Conservation (phyloP, 2,329 filamentous ascomycete genomes). For the Pyrenophora seminiperda region DNA sequence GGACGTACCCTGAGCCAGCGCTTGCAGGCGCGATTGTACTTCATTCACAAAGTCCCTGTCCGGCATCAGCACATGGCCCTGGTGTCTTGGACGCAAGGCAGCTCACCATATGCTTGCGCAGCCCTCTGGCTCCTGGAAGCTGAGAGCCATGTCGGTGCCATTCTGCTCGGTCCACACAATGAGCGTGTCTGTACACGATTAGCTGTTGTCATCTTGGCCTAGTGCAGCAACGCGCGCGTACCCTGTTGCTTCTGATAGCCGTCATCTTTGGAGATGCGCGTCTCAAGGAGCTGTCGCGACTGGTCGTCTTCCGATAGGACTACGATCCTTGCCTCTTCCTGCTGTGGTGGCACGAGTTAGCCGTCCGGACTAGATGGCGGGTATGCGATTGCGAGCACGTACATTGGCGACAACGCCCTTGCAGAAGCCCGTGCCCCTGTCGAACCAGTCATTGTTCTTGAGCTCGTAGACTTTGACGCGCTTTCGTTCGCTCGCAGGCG, state of each 20-base stretch:
- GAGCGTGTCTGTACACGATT: conserved; percentile 73
- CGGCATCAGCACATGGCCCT: conserved; percentile 21
- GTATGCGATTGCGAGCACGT: conserved; percentile 49
- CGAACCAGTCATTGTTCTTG: conserved; percentile 98
- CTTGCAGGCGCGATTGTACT: conserved; percentile 76
- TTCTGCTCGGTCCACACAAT: conserved; percentile 97
- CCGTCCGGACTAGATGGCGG: conserved; percentile 24
- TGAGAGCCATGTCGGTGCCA: conserved; percentile 94
- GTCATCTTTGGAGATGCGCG: conserved; percentile 89
- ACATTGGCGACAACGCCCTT: conserved; percentile 76
- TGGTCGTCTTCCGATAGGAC: conserved; percentile 95
- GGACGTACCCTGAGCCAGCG: conserved; percentile 64
- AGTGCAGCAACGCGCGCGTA: conserved; percentile 48
- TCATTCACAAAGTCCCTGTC: conserved; percentile 86
- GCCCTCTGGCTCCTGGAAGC: conserved; percentile 95
- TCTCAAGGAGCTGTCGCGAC: conserved; percentile 81
- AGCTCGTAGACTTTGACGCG: conserved; percentile 99
- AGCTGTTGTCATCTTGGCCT: conserved; percentile 12
- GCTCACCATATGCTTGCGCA: conserved; percentile 87
- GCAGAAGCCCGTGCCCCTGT: conserved; percentile 95
- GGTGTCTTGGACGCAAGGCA: neutral
- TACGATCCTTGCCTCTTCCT: conserved; percentile 84
- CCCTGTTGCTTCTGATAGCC: conserved; percentile 98
- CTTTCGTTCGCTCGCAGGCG: conserved; percentile 58
- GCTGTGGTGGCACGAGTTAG: conserved; percentile 57